Conservation (phyloP, 768 basidiomycete species). For the Termitomyces sp. region DNA sequence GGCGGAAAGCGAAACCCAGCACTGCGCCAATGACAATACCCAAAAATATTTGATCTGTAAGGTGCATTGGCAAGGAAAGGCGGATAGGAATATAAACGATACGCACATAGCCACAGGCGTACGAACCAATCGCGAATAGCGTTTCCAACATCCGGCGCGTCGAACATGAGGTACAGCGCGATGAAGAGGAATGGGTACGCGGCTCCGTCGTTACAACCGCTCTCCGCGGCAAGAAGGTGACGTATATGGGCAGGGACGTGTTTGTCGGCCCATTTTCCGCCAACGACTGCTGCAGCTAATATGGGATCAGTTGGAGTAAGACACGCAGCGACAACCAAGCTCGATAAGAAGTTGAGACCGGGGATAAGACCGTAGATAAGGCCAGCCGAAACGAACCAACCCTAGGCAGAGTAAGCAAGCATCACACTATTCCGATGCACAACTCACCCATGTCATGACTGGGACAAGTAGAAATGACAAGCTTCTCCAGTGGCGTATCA, state of each 20-base stretch:
- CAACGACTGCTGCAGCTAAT: slow-evolving; percentile 86
- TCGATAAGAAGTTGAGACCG: slow-evolving; percentile 81
- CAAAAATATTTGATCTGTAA: slow-evolving; percentile 71
- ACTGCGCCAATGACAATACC: slow-evolving; percentile 70
- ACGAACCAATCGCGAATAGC: slow-evolving; percentile 89
- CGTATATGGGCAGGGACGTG: slow-evolving; percentile 86
- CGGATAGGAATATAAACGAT: slow-evolving; percentile 8
- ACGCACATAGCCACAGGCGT: slow-evolving; percentile 79
- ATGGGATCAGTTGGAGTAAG: slow-evolving; percentile 95
- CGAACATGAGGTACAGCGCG: slow-evolving; percentile 80
- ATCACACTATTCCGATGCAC: background rate
- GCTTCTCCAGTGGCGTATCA: slow-evolving; percentile 89
- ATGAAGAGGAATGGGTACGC: slow-evolving; percentile 93
- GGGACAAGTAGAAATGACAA: slow-evolving; percentile 78
- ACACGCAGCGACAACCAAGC: slow-evolving; percentile 87
- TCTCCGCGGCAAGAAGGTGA: slow-evolving; percentile 64
- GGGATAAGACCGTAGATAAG: slow-evolving; percentile 93
- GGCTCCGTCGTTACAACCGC: slow-evolving; percentile 95
- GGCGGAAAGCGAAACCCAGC: slow-evolving; percentile 74
- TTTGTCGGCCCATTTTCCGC: slow-evolving; percentile 97
- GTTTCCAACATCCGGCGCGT: slow-evolving; percentile 44
- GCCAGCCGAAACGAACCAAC: slow-evolving; percentile 91
- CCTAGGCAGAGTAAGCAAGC: slow-evolving; percentile 35
- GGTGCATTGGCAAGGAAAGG: background rate
- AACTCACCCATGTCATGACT: slow-evolving; percentile 78